phyloP scores from a whole-genome alignment of 371 early-diverging fungal genomes.

The Actinomortierella wolfii region DNA sequence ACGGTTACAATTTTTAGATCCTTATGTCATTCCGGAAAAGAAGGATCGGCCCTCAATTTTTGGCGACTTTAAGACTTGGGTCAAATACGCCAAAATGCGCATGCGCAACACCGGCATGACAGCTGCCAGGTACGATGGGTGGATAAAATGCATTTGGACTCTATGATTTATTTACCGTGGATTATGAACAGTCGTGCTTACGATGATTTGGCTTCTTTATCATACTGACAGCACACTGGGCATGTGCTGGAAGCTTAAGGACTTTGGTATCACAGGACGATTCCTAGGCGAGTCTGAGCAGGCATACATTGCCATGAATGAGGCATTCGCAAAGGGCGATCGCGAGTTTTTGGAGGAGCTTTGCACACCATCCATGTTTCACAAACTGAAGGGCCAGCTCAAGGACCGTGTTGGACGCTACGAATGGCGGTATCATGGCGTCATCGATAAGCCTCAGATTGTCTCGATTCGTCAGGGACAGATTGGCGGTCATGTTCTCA shows the following conservation, averaged over 20 bases:
- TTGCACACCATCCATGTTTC: slow-evolving; percentile 66
- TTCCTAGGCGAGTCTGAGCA: slow-evolving; percentile 64
- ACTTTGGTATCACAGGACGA: slow-evolving; percentile 35
- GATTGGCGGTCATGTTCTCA: slow-evolving; percentile 48
- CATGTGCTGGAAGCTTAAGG: slow-evolving; percentile 47
- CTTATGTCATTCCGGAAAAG: slow-evolving; percentile 41
- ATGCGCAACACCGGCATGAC: slow-evolving; percentile 47
- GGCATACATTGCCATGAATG: slow-evolving; percentile 74
- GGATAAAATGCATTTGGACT: neutral
- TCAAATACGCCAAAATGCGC: slow-evolving; percentile 40
- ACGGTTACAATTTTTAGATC: too few species aligned
- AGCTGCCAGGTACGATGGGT: slow-evolving; percentile 26
- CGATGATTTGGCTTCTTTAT: neutral
- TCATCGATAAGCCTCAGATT: slow-evolving; percentile 63
- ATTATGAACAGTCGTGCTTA: neutral
- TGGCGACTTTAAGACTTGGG: slow-evolving; percentile 33
- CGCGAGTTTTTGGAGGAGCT: slow-evolving; percentile 61
- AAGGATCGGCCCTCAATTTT: slow-evolving; percentile 39
- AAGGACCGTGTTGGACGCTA: slow-evolving; percentile 64
- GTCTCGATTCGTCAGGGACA: slow-evolving; percentile 69
- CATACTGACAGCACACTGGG: slow-evolving; percentile 28
- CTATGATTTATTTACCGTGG: neutral
- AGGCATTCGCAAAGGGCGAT: slow-evolving; percentile 76
- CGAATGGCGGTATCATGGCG: slow-evolving; percentile 70
- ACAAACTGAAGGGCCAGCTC: slow-evolving; percentile 70